Evolutionary conservation across 257 asterid genomes (phyloP), one percentile per base, ranked within the genome.

Genomic region (Oldenlandia corymbosa): DNA sequence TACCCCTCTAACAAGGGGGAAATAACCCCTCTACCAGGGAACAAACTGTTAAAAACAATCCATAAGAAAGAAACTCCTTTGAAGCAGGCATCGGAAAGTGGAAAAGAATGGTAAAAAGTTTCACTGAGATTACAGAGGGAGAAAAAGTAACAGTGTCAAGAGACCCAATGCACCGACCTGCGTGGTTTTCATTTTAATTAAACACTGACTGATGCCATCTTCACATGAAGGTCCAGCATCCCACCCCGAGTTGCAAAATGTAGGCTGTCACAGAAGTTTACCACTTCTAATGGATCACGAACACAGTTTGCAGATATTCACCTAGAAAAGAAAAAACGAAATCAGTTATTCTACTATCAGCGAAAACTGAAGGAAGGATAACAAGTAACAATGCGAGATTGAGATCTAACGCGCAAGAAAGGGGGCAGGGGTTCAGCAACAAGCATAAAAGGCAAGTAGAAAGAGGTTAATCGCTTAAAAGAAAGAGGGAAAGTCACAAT

Each of bases 171-270:
- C 36, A 30, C 43, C 20, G 21, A 73, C 73, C 78, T 56, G 70
- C 39, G 17, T 54, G 27, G 23, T 55, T 62, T 68, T 68, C 78
- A 73, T 73, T 37, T 67, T 73, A 56, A 32, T 28, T 41, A 55
- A 68, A 48, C 46, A 31, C 62, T 39, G 24, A 36, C 18, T 56
- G 66, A 67, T 16, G 48, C 26, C 37, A 42, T 23, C 56, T 65
- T 45, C 59, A 60, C 66, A 68, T 48, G 49, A 73, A 73, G 73
- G 65, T 37, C 54, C 60, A 36, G 32, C 61, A 63, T 51, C 46
- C 20, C 62, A 32, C 28, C 20, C 9, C 9, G 39, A 53, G 60
- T 1, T 11, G 62, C 51, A 34, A 32, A 62, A 41, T 30, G 47
- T 39, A 28, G 46, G 32, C 62, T 31, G 50, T 28, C n/a, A 28